Evolutionary conservation across 192 early-diverging fungal species (phyloP), one percentile per base, ranked within the genome.

Genomic region (Rhizophagus sp.): DNA sequence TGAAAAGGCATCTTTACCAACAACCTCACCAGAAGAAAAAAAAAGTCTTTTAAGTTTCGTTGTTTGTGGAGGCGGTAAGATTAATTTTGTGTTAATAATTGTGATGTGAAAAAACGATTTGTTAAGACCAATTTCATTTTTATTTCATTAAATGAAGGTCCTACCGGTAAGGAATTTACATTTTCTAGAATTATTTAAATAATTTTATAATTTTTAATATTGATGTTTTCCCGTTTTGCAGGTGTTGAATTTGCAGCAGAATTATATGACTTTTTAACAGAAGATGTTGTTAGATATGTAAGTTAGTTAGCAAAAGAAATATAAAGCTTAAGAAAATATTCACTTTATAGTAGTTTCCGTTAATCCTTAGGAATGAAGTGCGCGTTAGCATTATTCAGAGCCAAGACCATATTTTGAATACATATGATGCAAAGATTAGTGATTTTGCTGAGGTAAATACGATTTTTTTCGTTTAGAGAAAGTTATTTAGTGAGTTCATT

Each of bases 381-480:
- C 50, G 76, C 27, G 88, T 94, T 33, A 86, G 81, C 25, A 88
- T 94, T 25, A 91, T 94, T 62, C 92, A 94, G 77, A 88, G 89
- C 44, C 85, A 86, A 36, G 91, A 89, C 75, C 93, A 94, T 80
- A 92, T 94, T 64, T 79, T 94, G 8, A 94, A 94, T 70, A 93
- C 92, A 4, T 94, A 86, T 66, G 85, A 83, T 81, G 80, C 83
- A 62, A 88, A 86, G 61, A 94, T 94, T 52, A 91, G 90, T 71
- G 68, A 84, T 19, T 92, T 88, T 82, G 89, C 92, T 2, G 93
- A 94, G 79, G 83, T 90, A 44, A 19, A 11, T 44, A 41, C 39
- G 39, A 41, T 44, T 24, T 10, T 41, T 10, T 39, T 24, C 27
- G 13, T 47, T n/a, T n/a, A 11, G 13, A 44, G 22, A n/a, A 22